Evolutionary conservation across 495 filamentous ascomycete genomes (phyloP), one percentile per base, ranked within the genome.

Genomic region (Elasticomyces elasticus): DNA sequence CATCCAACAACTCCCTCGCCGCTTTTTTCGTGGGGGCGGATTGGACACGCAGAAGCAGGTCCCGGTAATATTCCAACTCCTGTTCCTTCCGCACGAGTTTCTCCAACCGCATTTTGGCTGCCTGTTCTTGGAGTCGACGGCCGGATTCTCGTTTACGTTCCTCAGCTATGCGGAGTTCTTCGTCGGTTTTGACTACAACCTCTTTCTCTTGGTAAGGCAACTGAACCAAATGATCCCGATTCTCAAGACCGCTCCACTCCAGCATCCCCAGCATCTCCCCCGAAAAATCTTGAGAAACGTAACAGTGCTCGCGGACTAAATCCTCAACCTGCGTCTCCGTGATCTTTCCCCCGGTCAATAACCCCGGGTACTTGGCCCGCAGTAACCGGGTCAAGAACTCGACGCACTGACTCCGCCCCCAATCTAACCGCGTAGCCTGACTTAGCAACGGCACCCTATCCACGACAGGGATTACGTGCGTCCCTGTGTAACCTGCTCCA

Each of bases 111-210:
- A 95, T 94, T 66, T 94, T 96, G 2, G 92, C 91, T 0, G 92
- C 94, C 65, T 98, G 92, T 62, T 95, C 92, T 64, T 98, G 92
- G 19, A 98, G 67, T 28, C 94, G 75, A 47, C 91, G 78, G 0
- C 92, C 92, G 61, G 87, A 89, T 68, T 97, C 92, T 62, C 91
- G 91, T 62, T 91, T 85, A 63, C 87, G 80, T 70, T 98, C 92
- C 13, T 89, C 89, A 53, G 91, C 86, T 12, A 80, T 73, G 4
- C 84, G 85, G 6, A 98, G 77, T 65, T 98, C 94, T 62, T 97
- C 94, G 66, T 94, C 85, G 11, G 81, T 87, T 65, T 98, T 98
- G 64, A 94, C 86, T 0, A 86, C 68, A 1, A 94, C 74, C 5
- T 96, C 73, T 42, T 92, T 86, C 68, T 98, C 92, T 0, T 87